phyloP scores from a whole-genome alignment of 2,329 filamentous ascomycete species.

The Xylariaceae sp. region DNA sequence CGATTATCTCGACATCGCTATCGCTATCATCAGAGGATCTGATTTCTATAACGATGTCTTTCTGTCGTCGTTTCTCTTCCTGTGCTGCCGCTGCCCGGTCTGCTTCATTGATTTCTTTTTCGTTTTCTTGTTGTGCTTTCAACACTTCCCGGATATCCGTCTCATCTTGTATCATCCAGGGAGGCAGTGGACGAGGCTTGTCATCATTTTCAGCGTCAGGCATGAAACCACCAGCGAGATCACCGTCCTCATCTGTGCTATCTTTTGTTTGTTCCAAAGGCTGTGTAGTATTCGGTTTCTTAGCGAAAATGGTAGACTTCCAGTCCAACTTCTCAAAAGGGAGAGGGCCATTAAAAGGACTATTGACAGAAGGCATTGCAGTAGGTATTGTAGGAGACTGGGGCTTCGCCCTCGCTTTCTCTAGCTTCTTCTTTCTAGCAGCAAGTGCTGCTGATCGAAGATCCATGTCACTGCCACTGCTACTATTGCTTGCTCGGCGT shows the following conservation, averaged over 20 bases:
- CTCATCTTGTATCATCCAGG: constrained; percentile 62
- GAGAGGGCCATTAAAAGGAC: constrained; percentile 70
- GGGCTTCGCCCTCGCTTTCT: constrained; percentile 26
- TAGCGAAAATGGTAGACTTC: constrained; percentile 55
- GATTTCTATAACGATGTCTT: constrained; percentile 55
- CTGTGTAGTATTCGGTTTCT: constrained; percentile 33
- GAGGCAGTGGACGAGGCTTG: constrained; percentile 59
- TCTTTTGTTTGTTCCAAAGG: constrained; percentile 13
- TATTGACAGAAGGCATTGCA: constrained; percentile 45
- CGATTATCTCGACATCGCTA: constrained; percentile 54
- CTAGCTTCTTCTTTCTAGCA: constrained; percentile 51
- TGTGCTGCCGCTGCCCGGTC: constrained; percentile 54
- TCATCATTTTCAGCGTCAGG: constrained; percentile 34
- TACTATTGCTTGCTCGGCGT: constrained; percentile 43
- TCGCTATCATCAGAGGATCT: constrained; percentile 50
- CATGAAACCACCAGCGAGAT: constrained; percentile 37
- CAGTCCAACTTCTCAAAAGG: constrained; percentile 84
- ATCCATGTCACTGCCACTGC: constrained; percentile 75
- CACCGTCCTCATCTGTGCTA: constrained; percentile 17
- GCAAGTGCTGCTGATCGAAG: constrained; percentile 69
- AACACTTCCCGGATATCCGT: constrained; percentile 61
- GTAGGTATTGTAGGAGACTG: constrained; percentile 30
- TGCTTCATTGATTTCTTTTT: constrained; percentile 59
- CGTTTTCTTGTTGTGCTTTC: constrained; percentile 52
- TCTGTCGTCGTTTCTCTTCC: constrained; percentile 42